Base-by-base conservation (phyloP, 331 rosid species). In the Quercus tomentella region DNA sequence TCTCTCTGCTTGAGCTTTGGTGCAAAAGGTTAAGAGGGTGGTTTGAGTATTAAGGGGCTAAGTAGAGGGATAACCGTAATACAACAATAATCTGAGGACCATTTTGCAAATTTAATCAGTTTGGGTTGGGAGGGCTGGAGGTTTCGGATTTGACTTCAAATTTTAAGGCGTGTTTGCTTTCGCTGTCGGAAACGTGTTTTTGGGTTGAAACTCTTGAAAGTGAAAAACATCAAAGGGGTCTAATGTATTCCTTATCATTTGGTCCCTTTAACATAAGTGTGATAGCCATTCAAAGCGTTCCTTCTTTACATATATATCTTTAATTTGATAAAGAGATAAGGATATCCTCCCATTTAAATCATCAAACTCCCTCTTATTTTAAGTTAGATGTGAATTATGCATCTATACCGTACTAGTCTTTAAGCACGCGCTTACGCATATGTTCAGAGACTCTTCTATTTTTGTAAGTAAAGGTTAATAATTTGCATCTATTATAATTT, bases 21-120 rank as follows among this genome's bases (percentile, higher is more conserved):
- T 57, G 82, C 85, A 65, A 61, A 79, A 75, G 51, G 77, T 56
- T 67, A 67, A 58, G 31, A 73, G 78, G 14, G 63, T 43, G 79
- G 14, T 73, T 86, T 80, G 90, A 87, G 91, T 80, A 7, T 33
- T 35, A 60, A 56, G 54, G 56, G 75, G 49, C 60, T 9, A 77
- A 76, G 84, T 57, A 57, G 76, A 76, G n/a, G 28, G 57, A 9
- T 31, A 73, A 68, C 43, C 70, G 80, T 72, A 75, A 37, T 79
- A 58, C 82, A 37, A 55, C 28, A 76, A 51, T 35, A 25, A 11
- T 20, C 30, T 25, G 15, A 21, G 79, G 68, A 61, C 45, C 56
- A 5, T 58, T 18, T 28, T 37, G 73, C 41, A 76, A 84, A 67
- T 79, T 66, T 61, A 4, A 56, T 76, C 21, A 66, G 51, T 49